Base-by-base conservation (phyloP, 164 flowering plant species). In the Liquidambar formosana region DNA sequence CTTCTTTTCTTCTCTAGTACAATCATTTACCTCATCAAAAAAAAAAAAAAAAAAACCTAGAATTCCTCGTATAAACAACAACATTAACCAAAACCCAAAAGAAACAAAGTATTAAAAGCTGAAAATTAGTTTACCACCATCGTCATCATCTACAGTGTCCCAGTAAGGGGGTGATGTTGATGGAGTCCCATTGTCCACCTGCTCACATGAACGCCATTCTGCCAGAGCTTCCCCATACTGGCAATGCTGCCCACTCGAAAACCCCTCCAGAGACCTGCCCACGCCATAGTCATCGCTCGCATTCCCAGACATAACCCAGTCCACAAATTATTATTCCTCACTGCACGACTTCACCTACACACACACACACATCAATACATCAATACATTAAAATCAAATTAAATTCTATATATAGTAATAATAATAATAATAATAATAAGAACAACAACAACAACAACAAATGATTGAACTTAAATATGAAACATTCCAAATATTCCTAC, bases 91-190 rank as follows among this genome's bases (percentile, higher is more conserved):
- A 33, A 33, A n/a, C n/a, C n/a, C n/a, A n/a, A 33, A 33, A 6
- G 41, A 33, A 33, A 33, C 6, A 33, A 33, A 33, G 6, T 33
- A 27, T 25, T 23, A 47, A 57, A 12, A 14, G n/a, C 5, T 60
- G 18, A 51, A 63, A 41, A 19, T 28, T 2, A 15, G 16, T 66
- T 70, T 65, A 82, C 80, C 79, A 66, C 66, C 77, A 73, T 80
- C 80, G 26, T 78, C 78, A 5, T 77, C 77, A 5, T 76, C 83
- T 14, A 82, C 84, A 19, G 78, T 77, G 66, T 84, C 88, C 88
- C 88, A 82, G 58, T 80, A 82, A 45, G 82, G 80, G 1, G 84
- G 88, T 23, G 84, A 84, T 23, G 85, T 80, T 15, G 85, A 84
- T 1, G 88, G 83, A 12, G 72, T 75, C n/a, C 85, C 82, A 64